Base-by-base conservation (phyloP, 306 rosid genomes). In the Neltuma alba region DNA sequence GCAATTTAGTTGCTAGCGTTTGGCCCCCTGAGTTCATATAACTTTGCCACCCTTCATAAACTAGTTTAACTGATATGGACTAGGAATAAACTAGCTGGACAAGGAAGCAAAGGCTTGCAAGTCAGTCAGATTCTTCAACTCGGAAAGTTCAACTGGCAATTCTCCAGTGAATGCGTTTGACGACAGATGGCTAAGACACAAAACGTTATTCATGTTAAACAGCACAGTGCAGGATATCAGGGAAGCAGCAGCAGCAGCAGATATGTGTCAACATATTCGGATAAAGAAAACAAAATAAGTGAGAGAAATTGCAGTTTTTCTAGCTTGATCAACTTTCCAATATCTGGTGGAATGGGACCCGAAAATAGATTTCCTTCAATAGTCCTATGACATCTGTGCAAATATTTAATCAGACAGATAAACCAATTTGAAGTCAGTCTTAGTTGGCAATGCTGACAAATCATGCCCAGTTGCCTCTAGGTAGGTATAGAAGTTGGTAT, bases 91-190 rank as follows among this genome's bases (percentile, higher is more conserved):
- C 66, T 60, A 60, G 20, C 20, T 14, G 28, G n/a, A 14, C 14
- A 60, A 60, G n/a, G 30, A 60, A 60, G 37, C 4, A 60, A 60
- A 6, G 20, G 10, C 66, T 60, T 60, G 30, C 66, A 60, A 60
- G 14, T 60, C 66, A 13, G 4, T 60, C 66, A 60, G 12, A 14
- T 60, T 60, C n/a, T 30, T 60, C 37, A 60, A 30, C 37, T 60
- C 4, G 37, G 66, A 28, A 60, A 60, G 66, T 28, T 28, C 37
- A 13, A 13, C 66, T 5, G 37, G 66, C 66, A 60, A 60, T 60
- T 28, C 66, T 28, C 66, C 66, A 27, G 66, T 60, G 37, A 60
- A 60, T 28, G 66, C 66, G 30, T 60, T 60, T 28, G 66, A 60
- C 10, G 66, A 28, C 37, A 60, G 37, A 12, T 28, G 37, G 37